phyloP scores from a whole-genome alignment of 495 filamentous ascomycete genomes.

The Penicillium herquei region DNA sequence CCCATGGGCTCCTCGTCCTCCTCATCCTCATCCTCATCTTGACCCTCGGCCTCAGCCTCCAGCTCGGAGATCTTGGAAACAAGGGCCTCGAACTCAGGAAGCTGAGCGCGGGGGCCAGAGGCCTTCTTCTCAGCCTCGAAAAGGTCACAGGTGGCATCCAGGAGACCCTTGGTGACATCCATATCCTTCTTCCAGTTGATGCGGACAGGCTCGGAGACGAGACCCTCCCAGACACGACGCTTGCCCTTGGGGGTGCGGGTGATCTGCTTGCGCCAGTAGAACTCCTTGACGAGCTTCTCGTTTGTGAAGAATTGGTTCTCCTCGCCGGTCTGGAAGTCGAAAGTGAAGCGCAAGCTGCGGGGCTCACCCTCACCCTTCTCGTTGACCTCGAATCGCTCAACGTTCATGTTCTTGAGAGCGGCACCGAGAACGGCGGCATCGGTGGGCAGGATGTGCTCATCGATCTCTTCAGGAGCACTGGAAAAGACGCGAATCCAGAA shows the following conservation, averaged over 20 bases:
- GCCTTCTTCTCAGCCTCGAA: constrained; percentile 63
- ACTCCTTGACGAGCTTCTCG: constrained; percentile 77
- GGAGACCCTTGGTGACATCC: constrained; percentile 79
- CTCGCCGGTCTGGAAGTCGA: constrained; percentile 44
- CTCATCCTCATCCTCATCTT: constrained; percentile 45
- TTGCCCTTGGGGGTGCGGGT: constrained; percentile 36
- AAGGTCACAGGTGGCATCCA: constrained; percentile 64
- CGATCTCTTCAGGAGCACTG: constrained; percentile 76
- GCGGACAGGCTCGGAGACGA: constrained; percentile 80
- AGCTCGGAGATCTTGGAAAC: constrained; percentile 43
- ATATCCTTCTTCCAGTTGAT: constrained; percentile 85
- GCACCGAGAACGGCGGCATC: constrained; percentile 68
- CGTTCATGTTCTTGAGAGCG: constrained; percentile 59
- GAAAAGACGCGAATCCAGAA: constrained; percentile 91
- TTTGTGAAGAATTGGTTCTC: constrained; percentile 76
- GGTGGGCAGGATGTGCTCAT: constrained; percentile 75
- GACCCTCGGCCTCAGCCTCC: constrained; percentile 24
- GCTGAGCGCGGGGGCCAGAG: constrained; percentile 30
- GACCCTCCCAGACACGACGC: constrained; percentile 61
- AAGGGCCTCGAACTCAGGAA: constrained; percentile 53
- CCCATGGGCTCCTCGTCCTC: constrained; percentile 52
- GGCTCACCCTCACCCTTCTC: constrained; percentile 51
- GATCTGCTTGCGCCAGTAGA: constrained; percentile 68
- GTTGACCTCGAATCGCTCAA: constrained; percentile 74
- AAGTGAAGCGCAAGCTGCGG: constrained; percentile 45